These are phyloP conservation scores for Bothriochloa decipiens DNA, from an alignment of 176 grass and related monocot genomes.

Conservation along the genomic window DNA sequence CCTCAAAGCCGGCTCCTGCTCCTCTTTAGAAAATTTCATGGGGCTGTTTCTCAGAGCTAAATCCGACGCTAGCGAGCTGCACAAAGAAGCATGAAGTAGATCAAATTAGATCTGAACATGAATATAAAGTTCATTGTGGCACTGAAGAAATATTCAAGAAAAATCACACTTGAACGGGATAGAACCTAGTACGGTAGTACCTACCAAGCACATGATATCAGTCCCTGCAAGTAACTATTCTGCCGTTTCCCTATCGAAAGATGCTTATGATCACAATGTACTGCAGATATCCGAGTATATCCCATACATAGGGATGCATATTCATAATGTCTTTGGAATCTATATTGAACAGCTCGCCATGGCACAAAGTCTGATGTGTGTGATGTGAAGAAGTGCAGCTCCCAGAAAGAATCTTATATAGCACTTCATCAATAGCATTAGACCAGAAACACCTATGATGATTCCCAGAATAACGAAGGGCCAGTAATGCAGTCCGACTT, in stretches of 20 bases:
- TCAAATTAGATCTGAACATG: not conserved
- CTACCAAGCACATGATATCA: conserved; percentile 95
- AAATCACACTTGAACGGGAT: conserved; percentile 17
- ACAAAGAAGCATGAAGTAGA: not conserved
- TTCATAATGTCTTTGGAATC: conserved; percentile 52
- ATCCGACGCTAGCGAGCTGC: conserved; percentile 56
- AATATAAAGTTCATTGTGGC: not conserved
- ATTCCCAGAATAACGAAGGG: conserved; percentile 59
- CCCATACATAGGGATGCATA: conserved; percentile 68
- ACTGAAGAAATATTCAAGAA: not conserved
- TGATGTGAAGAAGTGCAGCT: conserved; percentile 36
- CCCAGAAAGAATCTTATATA: conserved; percentile 60
- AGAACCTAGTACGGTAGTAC: conserved; percentile 47
- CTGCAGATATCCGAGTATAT: conserved; percentile 76
- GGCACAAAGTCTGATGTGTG: conserved; percentile 18
- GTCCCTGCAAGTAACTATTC: conserved; percentile 47
- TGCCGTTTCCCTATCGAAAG: conserved; percentile 32
- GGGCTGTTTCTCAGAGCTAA: conserved; percentile 49
- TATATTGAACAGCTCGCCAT: conserved; percentile 45
- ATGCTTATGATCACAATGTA: conserved; percentile 45
- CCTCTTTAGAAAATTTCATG: conserved; percentile 48
- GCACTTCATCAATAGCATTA: conserved; percentile 63
- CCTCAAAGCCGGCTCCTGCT: conserved; percentile 69
- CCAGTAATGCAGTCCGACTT: conserved; percentile 62
- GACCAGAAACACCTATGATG: conserved; percentile 80